phyloP scores from a whole-genome alignment of 2,329 filamentous ascomycete genomes.

The Penicillium sclerotigenum region DNA sequence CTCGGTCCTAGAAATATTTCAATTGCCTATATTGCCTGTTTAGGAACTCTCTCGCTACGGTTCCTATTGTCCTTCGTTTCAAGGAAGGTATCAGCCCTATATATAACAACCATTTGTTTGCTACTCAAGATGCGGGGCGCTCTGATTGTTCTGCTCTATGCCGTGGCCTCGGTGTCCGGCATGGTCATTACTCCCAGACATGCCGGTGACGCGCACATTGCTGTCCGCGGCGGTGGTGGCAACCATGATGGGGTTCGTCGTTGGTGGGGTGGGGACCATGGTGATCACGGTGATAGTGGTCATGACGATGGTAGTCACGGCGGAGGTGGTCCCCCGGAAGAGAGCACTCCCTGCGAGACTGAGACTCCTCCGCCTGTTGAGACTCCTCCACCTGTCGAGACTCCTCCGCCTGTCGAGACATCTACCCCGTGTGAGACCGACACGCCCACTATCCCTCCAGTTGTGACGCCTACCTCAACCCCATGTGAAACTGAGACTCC shows the following conservation, averaged over 20 bases:
- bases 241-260: slow-evolving; percentile 5
- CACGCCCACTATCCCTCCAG: background rate
- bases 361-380: background rate
- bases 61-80: slow-evolving; percentile 36
- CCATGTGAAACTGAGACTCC: background rate
- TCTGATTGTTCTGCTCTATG: slow-evolving; percentile 18
- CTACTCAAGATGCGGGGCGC: slow-evolving; percentile 19
- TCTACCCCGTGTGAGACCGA: slow-evolving; percentile 1
- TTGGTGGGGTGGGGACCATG: slow-evolving; percentile 3
- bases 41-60: slow-evolving; percentile 49
- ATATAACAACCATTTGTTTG: slow-evolving; percentile 10
- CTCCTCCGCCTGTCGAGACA: background rate
- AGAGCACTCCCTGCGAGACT: slow-evolving; percentile 3
- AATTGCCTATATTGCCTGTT: background rate
- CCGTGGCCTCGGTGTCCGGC: slow-evolving; percentile 18
- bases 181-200: slow-evolving; percentile 16
- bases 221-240: slow-evolving; percentile 8
- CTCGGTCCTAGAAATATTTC: slow-evolving; percentile 4
- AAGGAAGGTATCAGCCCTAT: background rate
- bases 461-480: background rate
- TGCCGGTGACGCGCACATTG: slow-evolving; percentile 11
- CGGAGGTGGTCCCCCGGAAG: background rate
- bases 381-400: background rate
- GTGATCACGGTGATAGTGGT: slow-evolving; percentile 1
- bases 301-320: slow-evolving; percentile 4